These are phyloP conservation scores for Ustilaginoidea virens DNA, from an alignment of 2,329 filamentous ascomycete species.

Conservation along the genomic window DNA sequence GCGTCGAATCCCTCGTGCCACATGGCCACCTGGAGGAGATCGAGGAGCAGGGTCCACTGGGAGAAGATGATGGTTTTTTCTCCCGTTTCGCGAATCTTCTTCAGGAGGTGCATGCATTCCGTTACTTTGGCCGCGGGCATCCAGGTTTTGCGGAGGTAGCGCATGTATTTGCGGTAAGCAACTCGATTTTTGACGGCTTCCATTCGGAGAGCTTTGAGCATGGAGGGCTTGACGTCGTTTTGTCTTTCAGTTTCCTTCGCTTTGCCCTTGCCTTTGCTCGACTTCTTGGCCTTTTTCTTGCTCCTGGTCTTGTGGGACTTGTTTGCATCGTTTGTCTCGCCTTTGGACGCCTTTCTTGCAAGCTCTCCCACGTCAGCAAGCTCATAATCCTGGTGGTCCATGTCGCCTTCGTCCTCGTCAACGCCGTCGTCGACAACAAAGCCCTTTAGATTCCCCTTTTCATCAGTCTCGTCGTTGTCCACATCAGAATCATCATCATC, in stretches of 20 bases:
- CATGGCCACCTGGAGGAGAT: conserved; percentile 57
- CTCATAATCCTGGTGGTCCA: conserved; percentile 3
- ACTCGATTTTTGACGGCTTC: conserved; percentile 47
- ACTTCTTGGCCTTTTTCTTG: conserved; percentile 8
- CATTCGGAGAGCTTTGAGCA: conserved; percentile 50
- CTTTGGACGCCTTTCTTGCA: conserved; percentile 8
- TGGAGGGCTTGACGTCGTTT: conserved; percentile 33
- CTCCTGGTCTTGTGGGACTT: conserved; percentile 2
- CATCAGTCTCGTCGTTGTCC: conserved; percentile 15
- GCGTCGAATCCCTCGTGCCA: conserved; percentile 45
- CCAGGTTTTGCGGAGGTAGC: conserved; percentile 53
- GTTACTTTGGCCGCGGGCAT: conserved; percentile 70
- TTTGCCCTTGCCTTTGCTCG: conserved; percentile 21
- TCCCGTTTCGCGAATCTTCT: conserved; percentile 42
- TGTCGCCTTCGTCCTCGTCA: conserved; percentile 17
- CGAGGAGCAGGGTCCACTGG: conserved; percentile 63
- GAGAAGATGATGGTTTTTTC: conserved; percentile 65
- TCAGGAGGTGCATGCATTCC: conserved; percentile 58
- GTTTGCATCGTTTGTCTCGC: neutral
- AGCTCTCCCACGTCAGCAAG: conserved; percentile 6
- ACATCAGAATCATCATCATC: conserved; percentile 15
- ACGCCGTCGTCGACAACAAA: conserved; percentile 17
- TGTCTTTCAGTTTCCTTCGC: conserved; percentile 24
- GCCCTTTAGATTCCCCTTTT: conserved; percentile 18
- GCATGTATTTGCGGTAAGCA: conserved; percentile 54